Percentiles rank a stretch among this genome's conserved stretches.
phyloP scores from a whole-genome alignment of 495 filamentous ascomycete species.

The Cercophora samala region DNA sequence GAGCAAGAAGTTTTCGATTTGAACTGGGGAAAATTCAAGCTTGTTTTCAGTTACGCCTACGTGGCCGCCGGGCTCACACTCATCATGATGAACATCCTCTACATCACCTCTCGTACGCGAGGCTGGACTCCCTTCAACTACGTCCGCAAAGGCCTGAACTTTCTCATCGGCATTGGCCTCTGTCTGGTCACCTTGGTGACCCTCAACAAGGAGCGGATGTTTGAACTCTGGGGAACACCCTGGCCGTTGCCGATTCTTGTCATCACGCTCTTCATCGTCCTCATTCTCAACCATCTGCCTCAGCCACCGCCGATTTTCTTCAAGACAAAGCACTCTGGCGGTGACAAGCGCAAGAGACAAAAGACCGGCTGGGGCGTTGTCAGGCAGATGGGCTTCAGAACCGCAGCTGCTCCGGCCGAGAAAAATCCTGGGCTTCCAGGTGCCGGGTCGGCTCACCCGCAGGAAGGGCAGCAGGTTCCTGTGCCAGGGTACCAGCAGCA shows the following conservation, averaged over 20 bases:
- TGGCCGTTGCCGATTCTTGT: slow-evolving; percentile 43
- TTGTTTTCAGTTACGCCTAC: slow-evolving; percentile 44
- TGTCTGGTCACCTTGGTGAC: slow-evolving; percentile 32
- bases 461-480: neutral
- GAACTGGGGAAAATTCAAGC: slow-evolving; percentile 43
- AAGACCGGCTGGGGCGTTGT: neutral
- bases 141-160: slow-evolving; percentile 37
- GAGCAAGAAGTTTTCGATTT: slow-evolving; percentile 8
- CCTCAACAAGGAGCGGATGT: slow-evolving; percentile 24
- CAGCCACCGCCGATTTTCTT: slow-evolving; percentile 32
- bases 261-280: slow-evolving; percentile 33
- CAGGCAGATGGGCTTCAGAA: slow-evolving; percentile 1
- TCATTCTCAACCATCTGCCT: slow-evolving; percentile 37
- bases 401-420: neutral
- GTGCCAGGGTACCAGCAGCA: neutral
- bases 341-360: neutral
- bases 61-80: slow-evolving; percentile 44
- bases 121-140: slow-evolving; percentile 37
- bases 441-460: neutral
- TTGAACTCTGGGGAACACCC: slow-evolving; percentile 27
- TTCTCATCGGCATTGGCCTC: slow-evolving; percentile 31
- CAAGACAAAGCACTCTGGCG: neutral
- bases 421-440: neutral
- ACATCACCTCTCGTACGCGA: slow-evolving; percentile 32
- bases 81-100: slow-evolving; percentile 40